Percentiles rank a stretch among this genome's conserved stretches.
Conservation (phyloP, 1,284 basidiomycete species). For the Ustilago crameri region DNA sequence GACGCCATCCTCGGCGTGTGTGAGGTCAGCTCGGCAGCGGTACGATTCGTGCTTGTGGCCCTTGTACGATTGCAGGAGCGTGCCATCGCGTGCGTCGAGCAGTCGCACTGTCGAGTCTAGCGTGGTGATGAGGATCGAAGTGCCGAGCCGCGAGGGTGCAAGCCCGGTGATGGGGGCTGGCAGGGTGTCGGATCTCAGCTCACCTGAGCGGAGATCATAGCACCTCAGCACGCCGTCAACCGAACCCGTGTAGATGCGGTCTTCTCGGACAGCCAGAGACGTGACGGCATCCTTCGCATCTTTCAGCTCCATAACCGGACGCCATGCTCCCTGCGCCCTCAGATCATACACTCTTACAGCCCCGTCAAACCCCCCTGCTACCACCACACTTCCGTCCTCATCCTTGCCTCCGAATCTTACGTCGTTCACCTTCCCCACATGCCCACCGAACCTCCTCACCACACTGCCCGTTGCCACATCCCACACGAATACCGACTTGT, state of each 20-base stretch:
- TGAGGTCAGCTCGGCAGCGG: constrained; percentile 84
- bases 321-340: constrained; percentile 72
- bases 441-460: constrained; percentile 82
- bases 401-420: constrained; percentile 76
- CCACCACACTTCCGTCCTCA: constrained; percentile 47
- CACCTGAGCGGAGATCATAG: constrained; percentile 92
- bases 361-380: constrained; percentile 56
- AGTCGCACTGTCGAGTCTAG: constrained; percentile 86
- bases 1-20: constrained; percentile 79
- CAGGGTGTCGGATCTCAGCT: constrained; percentile 86
- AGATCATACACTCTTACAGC: constrained; percentile 61
- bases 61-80: constrained; percentile 83
- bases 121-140: constrained; percentile 82
- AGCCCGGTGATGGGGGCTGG: constrained; percentile 78
- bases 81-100: constrained; percentile 85
- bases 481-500: constrained; percentile 92
- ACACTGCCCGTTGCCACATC: constrained; percentile 89
- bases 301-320: constrained; percentile 86
- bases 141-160: constrained; percentile 77
- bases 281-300: constrained; percentile 87
- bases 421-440: constrained; percentile 87
- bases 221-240: constrained; percentile 90
- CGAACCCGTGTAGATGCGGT: constrained; percentile 77
- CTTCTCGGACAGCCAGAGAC: constrained; percentile 71
- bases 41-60: constrained; percentile 81